Base-by-base conservation (phyloP, 306 rosid species). In the Abrus pulchellus region DNA sequence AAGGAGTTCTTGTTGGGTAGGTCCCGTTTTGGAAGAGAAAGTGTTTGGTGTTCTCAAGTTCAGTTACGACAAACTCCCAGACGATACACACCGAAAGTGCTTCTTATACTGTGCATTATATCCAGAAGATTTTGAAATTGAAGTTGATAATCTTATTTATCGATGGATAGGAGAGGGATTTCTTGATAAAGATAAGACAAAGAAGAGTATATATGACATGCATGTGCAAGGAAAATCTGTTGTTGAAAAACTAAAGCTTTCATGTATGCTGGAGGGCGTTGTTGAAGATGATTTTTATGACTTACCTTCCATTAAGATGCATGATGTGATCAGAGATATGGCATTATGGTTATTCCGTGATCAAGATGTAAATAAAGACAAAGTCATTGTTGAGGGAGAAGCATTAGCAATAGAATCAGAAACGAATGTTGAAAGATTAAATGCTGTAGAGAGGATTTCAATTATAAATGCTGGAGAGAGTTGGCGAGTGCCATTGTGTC, bases 101-200 rank as follows among this genome's bases (percentile, higher is more conserved):
- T 84, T 84, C 67, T 11, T 73, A 7, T 79, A 79, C 0, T 84
- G 84, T 0, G 66, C 87, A 5, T 7, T 74, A 1, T 84, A 57
- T 48, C 87, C 84, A 7, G 69, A 79, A 13, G 87, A 84, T 27
- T 13, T 5, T 48, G 14, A 3, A 32, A 7, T 84, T 5, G 0
- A 1, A 0, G 59, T 30, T 41, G 7, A 5, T 0, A 7, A 7
- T 4, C 73, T 83, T 2, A 74, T 79, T 12, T 14, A 66, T n/a
- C 48, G 68, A 77, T 77, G 81, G 81, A 77, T 77, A 1, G 74
- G 27, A 4, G 81, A 77, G 13, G 56, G 81, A 30, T 65, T 77
- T 64, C 44, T 77, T 0, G 44, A 11, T 7, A 6, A 65, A 28
- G 47, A 27, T 53, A 14, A 2, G 10, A 7, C 0, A 13, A 53